phyloP scores from a whole-genome alignment of 192 early-diverging fungal species.

The Umbelopsis sp. region DNA sequence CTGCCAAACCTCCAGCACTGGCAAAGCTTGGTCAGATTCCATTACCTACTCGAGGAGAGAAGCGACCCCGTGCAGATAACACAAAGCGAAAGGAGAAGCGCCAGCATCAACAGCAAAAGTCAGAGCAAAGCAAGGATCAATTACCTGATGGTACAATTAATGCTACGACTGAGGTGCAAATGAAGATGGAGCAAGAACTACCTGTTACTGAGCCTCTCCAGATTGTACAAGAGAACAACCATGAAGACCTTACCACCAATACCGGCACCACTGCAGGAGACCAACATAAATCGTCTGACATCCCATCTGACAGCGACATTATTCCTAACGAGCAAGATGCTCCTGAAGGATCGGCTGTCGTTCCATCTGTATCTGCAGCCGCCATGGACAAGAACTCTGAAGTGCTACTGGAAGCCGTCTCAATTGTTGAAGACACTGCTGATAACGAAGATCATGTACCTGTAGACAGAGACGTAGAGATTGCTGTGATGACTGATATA shows the following conservation, averaged over 20 bases:
- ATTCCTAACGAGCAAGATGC: not conserved
- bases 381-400: too few species aligned
- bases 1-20: slow-evolving; percentile 34
- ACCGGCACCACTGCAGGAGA: slow-evolving; percentile 20
- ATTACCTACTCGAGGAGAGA: slow-evolving; percentile 20
- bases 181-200: not conserved
- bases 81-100: slow-evolving; percentile 39
- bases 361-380: too few species aligned
- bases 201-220: too few species aligned
- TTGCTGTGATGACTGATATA: not conserved
- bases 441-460: too few species aligned
- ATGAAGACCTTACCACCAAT: slow-evolving; percentile 22
- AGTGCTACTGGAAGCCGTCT: too few species aligned
- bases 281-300: slow-evolving; percentile 22
- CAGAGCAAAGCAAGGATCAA: slow-evolving; percentile 23
- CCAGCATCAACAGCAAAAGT: slow-evolving; percentile 33
- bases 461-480: not conserved
- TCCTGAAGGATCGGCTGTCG: too few species aligned
- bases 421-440: too few species aligned
- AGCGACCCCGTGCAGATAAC: slow-evolving; percentile 32
- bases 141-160: not conserved
- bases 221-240: not conserved
- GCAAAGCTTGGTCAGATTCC: not conserved
- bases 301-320: slow-evolving; percentile 15
- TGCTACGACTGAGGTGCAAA: not conserved